Evolutionary conservation across 495 filamentous ascomycete species (phyloP).

Genomic region (Daldinia bambusicola): DNA sequence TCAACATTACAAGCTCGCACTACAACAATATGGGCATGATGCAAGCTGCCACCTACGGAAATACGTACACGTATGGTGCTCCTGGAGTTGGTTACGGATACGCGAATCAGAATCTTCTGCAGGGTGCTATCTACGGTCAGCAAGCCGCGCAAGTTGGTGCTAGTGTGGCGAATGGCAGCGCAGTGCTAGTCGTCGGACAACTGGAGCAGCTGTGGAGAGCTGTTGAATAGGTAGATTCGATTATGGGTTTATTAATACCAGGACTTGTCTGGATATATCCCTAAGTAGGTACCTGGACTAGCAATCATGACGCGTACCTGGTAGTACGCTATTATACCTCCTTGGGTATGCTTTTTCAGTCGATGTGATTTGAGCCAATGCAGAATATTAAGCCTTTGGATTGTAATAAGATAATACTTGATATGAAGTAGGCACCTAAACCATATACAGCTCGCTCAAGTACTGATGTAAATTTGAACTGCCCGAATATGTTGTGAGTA

Average conservation of each 20-base stretch:
- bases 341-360: neutral
- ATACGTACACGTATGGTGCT: slow-evolving; percentile 6
- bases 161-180: slow-evolving; percentile 9
- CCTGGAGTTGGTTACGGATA: slow-evolving; percentile 36
- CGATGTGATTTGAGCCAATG: neutral
- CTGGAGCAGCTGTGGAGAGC: slow-evolving; percentile 38
- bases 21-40: neutral
- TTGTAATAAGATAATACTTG: neutral
- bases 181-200: slow-evolving; percentile 19
- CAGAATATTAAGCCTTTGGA: neutral
- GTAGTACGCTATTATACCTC: neutral
- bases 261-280: neutral
- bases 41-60: neutral
- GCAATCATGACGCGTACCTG: neutral
- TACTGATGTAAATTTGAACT: neutral
- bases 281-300: neutral
- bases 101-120: slow-evolving; percentile 34
- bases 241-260: neutral
- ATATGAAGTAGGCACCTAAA: no score
- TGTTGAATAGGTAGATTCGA: slow-evolving; percentile 28
- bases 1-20: neutral
- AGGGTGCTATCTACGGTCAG: slow-evolving; percentile 33
- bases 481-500: no score
- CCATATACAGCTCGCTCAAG: neutral
- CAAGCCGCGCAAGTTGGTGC: slow-evolving; percentile 19